Evolutionary conservation across 805 yeast species (phyloP).

Genomic region (Starmerella khaoyaiensis): DNA sequence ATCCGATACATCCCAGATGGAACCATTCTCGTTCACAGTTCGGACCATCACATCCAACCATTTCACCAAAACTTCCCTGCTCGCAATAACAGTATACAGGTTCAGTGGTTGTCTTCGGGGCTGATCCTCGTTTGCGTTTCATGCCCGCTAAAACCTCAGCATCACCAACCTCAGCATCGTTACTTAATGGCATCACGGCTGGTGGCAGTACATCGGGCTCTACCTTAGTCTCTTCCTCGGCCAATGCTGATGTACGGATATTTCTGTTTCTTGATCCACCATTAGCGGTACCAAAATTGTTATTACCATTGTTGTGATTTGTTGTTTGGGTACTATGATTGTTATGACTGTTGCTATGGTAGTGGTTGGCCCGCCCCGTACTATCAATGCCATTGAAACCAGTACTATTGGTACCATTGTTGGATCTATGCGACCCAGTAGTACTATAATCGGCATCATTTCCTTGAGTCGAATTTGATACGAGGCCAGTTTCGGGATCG

Average conservation of each 20-base stretch:
- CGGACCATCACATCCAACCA: conserved; percentile 98
- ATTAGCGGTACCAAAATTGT: no score
- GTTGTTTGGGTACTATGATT: no score
- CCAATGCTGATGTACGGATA: no score
- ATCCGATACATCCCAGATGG: conserved; percentile 84
- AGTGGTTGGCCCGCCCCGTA: no score
- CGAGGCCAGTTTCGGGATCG: not conserved
- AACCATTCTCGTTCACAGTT: conserved; percentile 91
- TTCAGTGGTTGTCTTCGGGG: conserved; percentile 31
- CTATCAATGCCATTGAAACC: no score
- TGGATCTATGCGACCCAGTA: no score
- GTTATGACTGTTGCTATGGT: no score
- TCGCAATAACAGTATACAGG: conserved; percentile 93
- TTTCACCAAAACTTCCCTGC: conserved; percentile 94
- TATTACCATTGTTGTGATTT: no score
- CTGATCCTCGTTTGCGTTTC: conserved; percentile 16
- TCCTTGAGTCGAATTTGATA: no score
- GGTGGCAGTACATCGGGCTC: conserved; percentile 7
- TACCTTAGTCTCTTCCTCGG: not conserved
- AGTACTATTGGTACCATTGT: no score
- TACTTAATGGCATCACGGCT: conserved; percentile 9
- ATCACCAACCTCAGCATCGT: conserved; percentile 24
- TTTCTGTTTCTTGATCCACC: no score
- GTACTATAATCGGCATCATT: no score
- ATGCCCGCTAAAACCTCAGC: conserved; percentile 7